Conservation (phyloP, 139 green algal species). For the Monoraphidium neglectum region DNA sequence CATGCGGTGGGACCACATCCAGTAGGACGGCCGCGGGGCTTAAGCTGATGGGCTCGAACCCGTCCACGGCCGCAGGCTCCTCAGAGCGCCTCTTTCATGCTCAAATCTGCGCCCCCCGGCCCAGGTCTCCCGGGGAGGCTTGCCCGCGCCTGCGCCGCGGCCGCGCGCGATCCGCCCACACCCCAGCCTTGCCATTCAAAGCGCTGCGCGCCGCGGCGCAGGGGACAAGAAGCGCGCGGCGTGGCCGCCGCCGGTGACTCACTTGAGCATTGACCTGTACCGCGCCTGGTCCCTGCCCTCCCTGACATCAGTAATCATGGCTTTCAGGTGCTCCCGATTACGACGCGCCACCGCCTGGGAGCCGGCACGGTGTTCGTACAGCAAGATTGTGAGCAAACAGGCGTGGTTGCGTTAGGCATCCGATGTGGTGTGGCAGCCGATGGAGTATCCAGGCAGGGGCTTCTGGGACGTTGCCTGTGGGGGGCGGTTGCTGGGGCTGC, state of each 20-base stretch:
- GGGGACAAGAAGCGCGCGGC: not conserved
- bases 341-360: constrained; percentile 15
- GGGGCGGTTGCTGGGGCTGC: not conserved
- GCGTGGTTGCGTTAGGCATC: not conserved
- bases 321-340: constrained; percentile 21
- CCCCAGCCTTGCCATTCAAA: not conserved
- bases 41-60: not conserved
- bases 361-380: not conserved
- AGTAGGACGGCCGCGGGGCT: not conserved
- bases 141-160: not conserved
- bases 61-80: not conserved
- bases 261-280: constrained; percentile 20
- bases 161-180: not conserved
- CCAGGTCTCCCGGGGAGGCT: not conserved
- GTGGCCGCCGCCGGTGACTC: not conserved
- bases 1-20: not conserved
- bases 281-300: constrained; percentile 7
- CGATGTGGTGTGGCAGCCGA: not conserved
- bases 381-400: not conserved
- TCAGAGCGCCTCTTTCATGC: not conserved
- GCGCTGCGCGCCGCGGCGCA: not conserved
- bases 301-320: constrained; percentile 18
- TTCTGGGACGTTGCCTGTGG: not conserved
- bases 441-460: not conserved
- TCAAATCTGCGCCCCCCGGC: not conserved